Base-by-base conservation (phyloP, 2,329 filamentous ascomycete species). In the Sporothrix protearum region DNA sequence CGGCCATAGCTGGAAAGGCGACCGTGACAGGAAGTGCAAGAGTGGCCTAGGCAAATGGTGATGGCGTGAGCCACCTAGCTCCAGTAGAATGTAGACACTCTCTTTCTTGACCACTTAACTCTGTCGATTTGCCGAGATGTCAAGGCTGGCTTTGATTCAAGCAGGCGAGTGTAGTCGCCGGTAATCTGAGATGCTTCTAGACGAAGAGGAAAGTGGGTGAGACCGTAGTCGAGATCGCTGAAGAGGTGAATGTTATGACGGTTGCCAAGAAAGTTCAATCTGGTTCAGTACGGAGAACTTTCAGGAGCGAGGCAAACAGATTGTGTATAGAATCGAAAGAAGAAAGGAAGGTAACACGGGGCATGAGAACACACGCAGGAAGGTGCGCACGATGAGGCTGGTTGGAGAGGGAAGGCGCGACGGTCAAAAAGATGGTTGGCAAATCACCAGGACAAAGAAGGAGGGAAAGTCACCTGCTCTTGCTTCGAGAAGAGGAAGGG, bases 381-480 rank as follows among this genome's bases (percentile, higher is more conserved):
- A 67, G 42, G 59, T 9, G 59, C 59, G 33, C 19, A 22, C 36
- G 36, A 42, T 45, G n/a, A 63, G 33, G 28, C 59, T n/a, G n/a
- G n/a, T 25, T 36, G n/a, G n/a, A 63, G 59, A 63, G 6, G 59
- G 36, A 19, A 63, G 59, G n/a, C 59, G 59, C 47, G 47, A 55
- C 28, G 33, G 30, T 47, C 45, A 68, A 47, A 68, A 68, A 68
- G 47, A 68, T 68, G 66, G 66, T 68, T 42, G 30, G 49, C 19
- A 55, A 53, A 68, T 68, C 66, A 28, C 49, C 47, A 68, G 47
- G 30, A 39, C 33, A 16, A 42, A 22, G 47, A 68, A 33, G 30
- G 47, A 55, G 30, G 36, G n/a, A 64, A 42, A 12, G n/a, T 22
- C 59, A n/a, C 33, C 33, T 33, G n/a, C 19, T 49, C 14, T 42